Base-by-base conservation (phyloP, 805 yeast species). In the Cephaloascus albidus region DNA sequence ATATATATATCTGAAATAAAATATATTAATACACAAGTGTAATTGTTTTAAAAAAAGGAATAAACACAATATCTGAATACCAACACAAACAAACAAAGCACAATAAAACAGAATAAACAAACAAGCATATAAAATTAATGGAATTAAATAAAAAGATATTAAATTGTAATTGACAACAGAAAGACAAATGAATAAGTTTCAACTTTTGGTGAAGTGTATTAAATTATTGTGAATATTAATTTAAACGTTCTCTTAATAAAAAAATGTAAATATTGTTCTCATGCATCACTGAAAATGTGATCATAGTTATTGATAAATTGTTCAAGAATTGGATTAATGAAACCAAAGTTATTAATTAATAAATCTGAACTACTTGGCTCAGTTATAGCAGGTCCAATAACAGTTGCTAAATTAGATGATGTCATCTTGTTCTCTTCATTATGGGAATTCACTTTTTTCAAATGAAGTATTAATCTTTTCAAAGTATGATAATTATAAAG, bases 331-430 rank as follows among this genome's bases (percentile, higher is more conserved):
- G 64, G 65, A 44, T 73, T 75, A 72, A 75, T 73, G 41, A 73
- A 60, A 4, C 81, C 81, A 53, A 76, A 75, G 43, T 63, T 68
- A 40, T 61, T 64, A 17, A 67, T 61, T 46, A 71, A 54, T 12
- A 65, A 55, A 16, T 70, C 74, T 36, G 76, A 68, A 33, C 54
- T 60, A 44, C 75, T 65, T 12, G 78, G 77, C 45, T 76, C 81
- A 4, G 78, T 73, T 40, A 76, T 64, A 3, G 78, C 73, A 1
- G 81, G 81, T 2, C 80, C 81, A 45, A 90, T 82, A 4, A 90
- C 96, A 40, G 94, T 90, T 3, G 96, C 95, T 51, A 90, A 62
- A 54, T 90, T 90, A 2, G 87, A 80, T 3, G 95, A 76, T 40
- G 82, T 85, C 97, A 90, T 90, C 55, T 80, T 80, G 61, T 90